Base-by-base conservation (phyloP, 371 early-diverging fungal species). In the Chytridium lagenaria region DNA sequence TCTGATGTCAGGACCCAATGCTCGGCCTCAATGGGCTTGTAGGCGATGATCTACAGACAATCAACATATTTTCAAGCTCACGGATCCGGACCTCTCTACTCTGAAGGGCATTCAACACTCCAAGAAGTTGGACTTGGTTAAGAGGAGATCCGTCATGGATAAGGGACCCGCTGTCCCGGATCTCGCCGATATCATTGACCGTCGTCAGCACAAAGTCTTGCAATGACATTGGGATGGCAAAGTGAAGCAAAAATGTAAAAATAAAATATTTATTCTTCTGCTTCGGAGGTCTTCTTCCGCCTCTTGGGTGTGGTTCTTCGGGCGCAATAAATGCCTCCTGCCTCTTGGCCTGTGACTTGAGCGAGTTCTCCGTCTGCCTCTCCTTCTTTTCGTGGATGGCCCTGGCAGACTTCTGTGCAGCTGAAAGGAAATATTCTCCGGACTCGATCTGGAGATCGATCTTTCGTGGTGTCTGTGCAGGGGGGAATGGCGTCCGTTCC, bases 391-490 rank as follows among this genome's bases (percentile, higher is more conserved):
- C 82, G 74, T 91, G 88, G 77, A 84, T 70, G 37, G 86, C 87
- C 28, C 83, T 36, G 34, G 12, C 59, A 22, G 7, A 31, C 40
- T 30, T 70, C 37, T 66, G 44, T 15, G 63, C 38, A 28, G 31
- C 64, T 39, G 34, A 49, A 28, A 98, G 81, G 83, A 97, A 98
- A 83, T 96, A 98, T 83, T 98, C 98, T 80, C 99, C 99, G 68
- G 91, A 89, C 80, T 95, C 96, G 80, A 98, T 85, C 83, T 95
- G 94, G 69, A 93, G 71, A 85, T 98, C 99, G 80, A 96, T 83
- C 77, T 98, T 97, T 75, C 95, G 88, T 34, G 92, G 94, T 52
- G 81, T 80, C 66, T 91, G 98, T 30, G 92, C 88, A 26, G 96
- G 97, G 72, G 98, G 97, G 92, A 96, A 95, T 23, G 92, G 91